phyloP scores from a whole-genome alignment of 208 protist species.

The Crithidia fasciculata region DNA sequence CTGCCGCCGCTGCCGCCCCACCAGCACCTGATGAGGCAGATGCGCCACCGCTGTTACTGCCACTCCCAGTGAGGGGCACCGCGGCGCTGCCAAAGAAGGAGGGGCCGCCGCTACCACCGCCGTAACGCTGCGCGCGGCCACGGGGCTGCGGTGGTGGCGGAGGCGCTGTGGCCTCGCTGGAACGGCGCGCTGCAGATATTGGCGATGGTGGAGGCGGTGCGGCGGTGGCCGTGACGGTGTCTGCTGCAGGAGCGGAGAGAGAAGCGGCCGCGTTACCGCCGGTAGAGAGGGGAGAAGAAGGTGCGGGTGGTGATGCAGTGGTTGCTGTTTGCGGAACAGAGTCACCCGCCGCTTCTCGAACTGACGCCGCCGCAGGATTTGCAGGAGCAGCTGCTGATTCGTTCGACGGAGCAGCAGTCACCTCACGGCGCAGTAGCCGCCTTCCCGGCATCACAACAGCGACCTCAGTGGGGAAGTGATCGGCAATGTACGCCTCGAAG shows the following conservation, averaged over 20 bases:
- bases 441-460: slow-evolving; percentile 10
- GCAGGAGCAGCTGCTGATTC: neutral
- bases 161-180: neutral
- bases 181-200: neutral
- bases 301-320: too few species aligned
- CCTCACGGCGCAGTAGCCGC: neutral
- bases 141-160: slow-evolving; percentile 39
- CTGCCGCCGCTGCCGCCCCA: neutral
- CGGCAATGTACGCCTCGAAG: neutral
- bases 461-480: slow-evolving; percentile 18
- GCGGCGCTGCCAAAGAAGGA: neutral
- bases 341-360: too few species aligned
- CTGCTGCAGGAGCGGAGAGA: too few species aligned
- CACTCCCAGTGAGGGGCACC: neutral
- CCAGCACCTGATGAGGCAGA: neutral
- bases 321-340: neutral
- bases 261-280: too few species aligned
- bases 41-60: neutral
- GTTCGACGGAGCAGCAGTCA: neutral
- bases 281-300: too few species aligned
- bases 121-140: slow-evolving; percentile 11
- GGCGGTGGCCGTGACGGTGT: too few species aligned
- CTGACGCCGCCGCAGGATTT: neutral
- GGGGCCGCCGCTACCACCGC: neutral
- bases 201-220: too few species aligned